These are phyloP conservation scores for Calendula officinalis DNA, from an alignment of 129 eudicot genomes.

Conservation along the genomic window DNA sequence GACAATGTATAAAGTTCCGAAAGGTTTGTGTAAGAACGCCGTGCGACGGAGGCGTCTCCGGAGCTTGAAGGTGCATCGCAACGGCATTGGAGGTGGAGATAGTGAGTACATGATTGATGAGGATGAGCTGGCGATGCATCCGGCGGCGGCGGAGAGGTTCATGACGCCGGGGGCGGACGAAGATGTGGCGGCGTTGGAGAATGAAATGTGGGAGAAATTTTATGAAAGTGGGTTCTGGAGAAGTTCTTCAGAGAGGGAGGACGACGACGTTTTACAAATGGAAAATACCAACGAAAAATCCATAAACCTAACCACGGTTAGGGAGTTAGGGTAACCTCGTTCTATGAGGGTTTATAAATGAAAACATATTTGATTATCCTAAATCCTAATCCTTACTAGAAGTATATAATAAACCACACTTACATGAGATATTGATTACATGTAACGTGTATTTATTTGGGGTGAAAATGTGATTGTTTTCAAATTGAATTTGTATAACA, in stretches of 20 bases:
- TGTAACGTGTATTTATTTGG: no score
- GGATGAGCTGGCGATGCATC: constrained; percentile 31
- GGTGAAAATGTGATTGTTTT: no score
- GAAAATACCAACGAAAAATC: not conserved
- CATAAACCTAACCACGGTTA: not conserved
- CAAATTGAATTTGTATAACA: no score
- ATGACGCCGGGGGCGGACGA: constrained; percentile 33
- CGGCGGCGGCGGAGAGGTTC: constrained; percentile 37
- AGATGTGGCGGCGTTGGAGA: constrained; percentile 56
- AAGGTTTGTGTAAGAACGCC: constrained; percentile 56
- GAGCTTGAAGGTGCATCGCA: constrained; percentile 21
- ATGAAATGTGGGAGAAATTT: constrained; percentile 82
- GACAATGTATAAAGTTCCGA: constrained; percentile 64
- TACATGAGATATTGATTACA: no score
- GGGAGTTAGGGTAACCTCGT: not conserved
- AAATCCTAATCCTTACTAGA: no score
- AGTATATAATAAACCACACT: no score
- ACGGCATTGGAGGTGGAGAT: constrained; percentile 1
- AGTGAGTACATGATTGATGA: not conserved
- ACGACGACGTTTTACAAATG: no score
- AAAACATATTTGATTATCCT: not conserved
- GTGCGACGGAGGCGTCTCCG: constrained; percentile 34
- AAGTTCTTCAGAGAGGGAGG: constrained; percentile 33
- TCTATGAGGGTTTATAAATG: not conserved
- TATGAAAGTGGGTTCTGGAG: constrained; percentile 71